Base-by-base conservation (phyloP, 768 basidiomycete genomes). In the Hericium alpestre region DNA sequence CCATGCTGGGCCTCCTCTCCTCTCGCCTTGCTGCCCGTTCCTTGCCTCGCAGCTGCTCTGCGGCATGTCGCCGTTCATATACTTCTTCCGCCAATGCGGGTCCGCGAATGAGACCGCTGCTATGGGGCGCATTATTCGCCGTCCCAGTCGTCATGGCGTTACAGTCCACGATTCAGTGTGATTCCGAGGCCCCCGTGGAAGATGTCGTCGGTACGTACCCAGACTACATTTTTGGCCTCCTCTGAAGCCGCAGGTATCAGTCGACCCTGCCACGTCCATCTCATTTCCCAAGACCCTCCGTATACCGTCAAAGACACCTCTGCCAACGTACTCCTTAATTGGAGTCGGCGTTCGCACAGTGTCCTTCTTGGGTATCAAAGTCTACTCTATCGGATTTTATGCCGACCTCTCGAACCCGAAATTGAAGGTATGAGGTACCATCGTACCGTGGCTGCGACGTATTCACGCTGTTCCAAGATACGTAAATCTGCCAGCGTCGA, bases 321-420 rank as follows among this genome's bases (percentile, higher is more conserved):
- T 81, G 6, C 81, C 87, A 9, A 70, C 78, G 1, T 79, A 90
- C 63, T 78, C 82, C 11, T 78, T 95, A 5, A 72, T 96, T 18
- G 93, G 93, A 6, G 73, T 91, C 1, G 93, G 93, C 22, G 90
- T 93, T 40, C 77, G 93, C 52, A 90, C 85, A 0, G 92, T 96
- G 32, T 92, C 91, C 13, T 93, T 96, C 70, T 75, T 95, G 40
- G 78, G 84, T 7, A 80, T 96, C 61, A 83, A 90, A 66, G 93
- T 95, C 15, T 96, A 96, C 70, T 87, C 87, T 11, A 82, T 91
- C 38, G 93, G 81, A 2, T 92, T 96, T 71, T 96, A 95, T 68
- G 87, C 90, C 6, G 91, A 95, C 67, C 71, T 92, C 47, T 64
- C 73, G n/a, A 80, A 83, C 59, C 80, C 84, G 0, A 76, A 74